Conservation (phyloP, 305 asterid genomes). For the Nicotiana rustica region DNA sequence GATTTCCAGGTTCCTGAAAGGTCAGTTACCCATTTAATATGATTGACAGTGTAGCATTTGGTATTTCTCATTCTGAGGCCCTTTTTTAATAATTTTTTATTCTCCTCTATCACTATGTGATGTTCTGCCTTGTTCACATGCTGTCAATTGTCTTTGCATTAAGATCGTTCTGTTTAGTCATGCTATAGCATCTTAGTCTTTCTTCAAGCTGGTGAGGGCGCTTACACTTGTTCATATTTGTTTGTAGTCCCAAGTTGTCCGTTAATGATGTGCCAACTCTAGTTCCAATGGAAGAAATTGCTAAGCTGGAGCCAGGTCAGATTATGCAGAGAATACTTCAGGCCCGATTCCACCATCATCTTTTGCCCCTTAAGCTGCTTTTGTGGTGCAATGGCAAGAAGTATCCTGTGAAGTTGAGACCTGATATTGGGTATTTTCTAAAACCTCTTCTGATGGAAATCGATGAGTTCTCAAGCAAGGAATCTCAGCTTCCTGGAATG, state of each 20-base stretch:
- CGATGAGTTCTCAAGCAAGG: conserved; percentile 68
- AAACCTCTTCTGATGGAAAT: conserved; percentile 85
- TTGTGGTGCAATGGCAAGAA: conserved; percentile 68
- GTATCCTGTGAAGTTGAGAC: conserved; percentile 79
- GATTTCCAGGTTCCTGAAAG: conserved; percentile 22
- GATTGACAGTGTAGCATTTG: conserved; percentile 3
- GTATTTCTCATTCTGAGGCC: background rate
- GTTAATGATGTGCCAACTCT: conserved; percentile 58
- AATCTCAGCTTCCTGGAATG: conserved; percentile 93
- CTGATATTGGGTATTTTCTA: conserved; percentile 92
- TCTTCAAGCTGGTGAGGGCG: conserved; percentile 20
- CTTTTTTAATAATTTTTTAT: background rate
- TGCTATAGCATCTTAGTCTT: conserved; percentile 22
- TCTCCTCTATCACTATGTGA: background rate
- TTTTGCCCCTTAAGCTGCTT: conserved; percentile 87
- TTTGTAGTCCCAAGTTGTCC: conserved; percentile 56
- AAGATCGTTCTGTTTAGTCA: background rate
- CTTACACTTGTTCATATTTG: conserved; percentile 41
- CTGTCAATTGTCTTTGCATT: conserved; percentile 22
- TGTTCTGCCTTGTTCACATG: conserved; percentile 11
- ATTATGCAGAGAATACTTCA: conserved; percentile 63
- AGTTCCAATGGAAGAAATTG: conserved; percentile 79
- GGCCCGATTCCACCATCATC: conserved; percentile 90
- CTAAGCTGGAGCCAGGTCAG: conserved; percentile 69
- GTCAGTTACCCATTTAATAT: conserved; percentile 14